Evolutionary conservation across 1,139 yeast species (phyloP).

Genomic region (Blastobotrys indianensis): DNA sequence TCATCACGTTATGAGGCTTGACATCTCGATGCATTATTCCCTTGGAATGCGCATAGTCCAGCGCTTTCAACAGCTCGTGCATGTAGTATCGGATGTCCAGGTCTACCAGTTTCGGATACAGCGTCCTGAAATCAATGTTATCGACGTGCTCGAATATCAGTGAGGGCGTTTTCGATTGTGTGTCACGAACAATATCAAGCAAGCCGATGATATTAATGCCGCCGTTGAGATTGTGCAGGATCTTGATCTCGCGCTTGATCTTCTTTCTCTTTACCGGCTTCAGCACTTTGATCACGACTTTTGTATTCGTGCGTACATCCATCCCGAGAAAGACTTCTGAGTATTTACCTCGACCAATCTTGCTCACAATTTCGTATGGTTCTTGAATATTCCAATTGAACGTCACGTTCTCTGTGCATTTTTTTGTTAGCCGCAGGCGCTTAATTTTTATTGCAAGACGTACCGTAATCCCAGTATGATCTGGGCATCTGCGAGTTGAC

Average conservation of each 20-base stretch:
- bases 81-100: constrained; percentile 77
- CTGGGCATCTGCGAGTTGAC: constrained; percentile 67
- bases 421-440: not conserved
- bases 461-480: constrained; percentile 80
- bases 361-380: constrained; percentile 76
- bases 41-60: constrained; percentile 88
- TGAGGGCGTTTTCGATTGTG: constrained; percentile 80
- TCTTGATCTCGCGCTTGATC: constrained; percentile 85
- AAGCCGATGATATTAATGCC: constrained; percentile 77
- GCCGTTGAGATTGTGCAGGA: constrained; percentile 69
- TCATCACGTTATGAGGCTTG: constrained; percentile 95
- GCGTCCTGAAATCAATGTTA: constrained; percentile 77
- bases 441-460: constrained; percentile 9
- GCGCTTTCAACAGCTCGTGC: constrained; percentile 74
- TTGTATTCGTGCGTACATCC: constrained; percentile 33
- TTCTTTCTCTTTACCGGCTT: constrained; percentile 92
- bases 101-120: constrained; percentile 77
- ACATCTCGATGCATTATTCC: constrained; percentile 97
- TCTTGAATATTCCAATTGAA: constrained; percentile 52
- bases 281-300: constrained; percentile 73
- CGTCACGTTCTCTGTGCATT: constrained; percentile 32
- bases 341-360: constrained; percentile 91
- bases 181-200: constrained; percentile 78
- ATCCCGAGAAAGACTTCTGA: constrained; percentile 84
- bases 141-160: constrained; percentile 79